A percentile compares a stretch with the other conserved stretches of the same genome.
phyloP scores from a whole-genome alignment of 1,284 basidiomycete genomes.

The Ustilago vetiveriae region DNA sequence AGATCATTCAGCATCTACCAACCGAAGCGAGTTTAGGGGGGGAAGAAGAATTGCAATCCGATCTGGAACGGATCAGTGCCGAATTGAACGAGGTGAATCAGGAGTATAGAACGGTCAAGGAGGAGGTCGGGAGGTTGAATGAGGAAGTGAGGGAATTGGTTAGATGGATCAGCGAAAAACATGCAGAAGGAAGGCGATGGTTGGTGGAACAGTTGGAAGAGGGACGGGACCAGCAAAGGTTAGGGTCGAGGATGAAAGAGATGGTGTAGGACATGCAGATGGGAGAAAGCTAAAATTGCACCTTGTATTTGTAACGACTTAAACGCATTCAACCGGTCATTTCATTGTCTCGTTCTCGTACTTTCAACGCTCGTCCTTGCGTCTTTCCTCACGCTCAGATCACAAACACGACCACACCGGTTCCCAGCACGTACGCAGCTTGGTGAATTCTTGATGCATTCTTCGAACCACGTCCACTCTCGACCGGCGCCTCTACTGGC shows the following conservation, averaged over 20 bases:
- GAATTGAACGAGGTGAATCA: conserved; percentile 28
- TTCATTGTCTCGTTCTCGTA: no score
- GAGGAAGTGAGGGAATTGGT: conserved; percentile 21
- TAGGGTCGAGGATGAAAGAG: neutral
- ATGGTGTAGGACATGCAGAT: neutral
- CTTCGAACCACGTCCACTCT: conserved; percentile 6
- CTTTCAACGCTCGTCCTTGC: no score
- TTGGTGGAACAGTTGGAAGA: conserved; percentile 18
- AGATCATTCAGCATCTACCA: conserved; percentile 41
- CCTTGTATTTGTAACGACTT: no score
- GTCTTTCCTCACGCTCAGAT: no score
- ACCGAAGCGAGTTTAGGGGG: conserved; percentile 4
- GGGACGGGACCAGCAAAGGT: no score
- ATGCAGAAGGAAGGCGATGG: conserved; percentile 8
- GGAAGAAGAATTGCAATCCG: conserved; percentile 11
- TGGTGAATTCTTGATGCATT: no score
- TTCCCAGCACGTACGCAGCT: no score
- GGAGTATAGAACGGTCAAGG: conserved; percentile 27
- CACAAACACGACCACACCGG: no score
- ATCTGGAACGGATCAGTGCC: conserved; percentile 9
- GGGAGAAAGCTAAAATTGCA: no score
- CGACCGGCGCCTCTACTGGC: no score
- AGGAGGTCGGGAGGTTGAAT: conserved; percentile 19
- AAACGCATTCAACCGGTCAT: no score
- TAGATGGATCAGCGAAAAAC: conserved; percentile 3